phyloP scores from a whole-genome alignment of 345 rosid genomes.

The Linum trigynum region DNA sequence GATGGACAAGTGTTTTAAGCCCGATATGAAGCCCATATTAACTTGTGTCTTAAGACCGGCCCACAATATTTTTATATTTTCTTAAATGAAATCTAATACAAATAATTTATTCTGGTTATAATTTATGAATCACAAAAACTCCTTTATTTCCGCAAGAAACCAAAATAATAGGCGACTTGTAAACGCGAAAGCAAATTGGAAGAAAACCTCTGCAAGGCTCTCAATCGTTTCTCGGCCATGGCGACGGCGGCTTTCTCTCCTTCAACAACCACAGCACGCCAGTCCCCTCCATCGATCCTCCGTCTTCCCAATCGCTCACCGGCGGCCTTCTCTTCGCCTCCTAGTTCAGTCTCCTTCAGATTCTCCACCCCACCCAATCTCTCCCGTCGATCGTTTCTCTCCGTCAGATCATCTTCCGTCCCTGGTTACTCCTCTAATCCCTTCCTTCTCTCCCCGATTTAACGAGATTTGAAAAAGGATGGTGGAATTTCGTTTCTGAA shows the following conservation, averaged over 20 bases:
- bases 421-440: conserved; percentile 33
- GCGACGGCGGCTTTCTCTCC: conserved; percentile 2
- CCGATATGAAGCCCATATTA: no score
- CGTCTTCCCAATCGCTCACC: conserved; percentile 15
- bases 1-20: no score
- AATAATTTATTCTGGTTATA: no score
- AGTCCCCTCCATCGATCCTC: conserved; percentile 16
- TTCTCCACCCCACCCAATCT: conserved; percentile 23
- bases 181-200: not conserved
- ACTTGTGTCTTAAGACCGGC: no score
- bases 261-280: conserved; percentile 14
- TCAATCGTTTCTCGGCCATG: not conserved
- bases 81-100: no score
- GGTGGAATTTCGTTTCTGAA: not conserved
- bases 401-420: conserved; percentile 44
- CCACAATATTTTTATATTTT: no score
- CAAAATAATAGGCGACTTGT: no score
- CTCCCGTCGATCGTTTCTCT: conserved; percentile 30
- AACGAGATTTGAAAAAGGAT: not conserved
- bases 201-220: not conserved
- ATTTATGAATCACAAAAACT: no score
- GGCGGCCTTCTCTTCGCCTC: conserved; percentile 11
- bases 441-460: not conserved
- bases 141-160: no score
- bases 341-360: conserved; percentile 31